Percentiles rank a stretch among this genome's conserved stretches.
phyloP scores from a whole-genome alignment of 2,329 filamentous ascomycete species.

The Ampelomyces quisqualis region DNA sequence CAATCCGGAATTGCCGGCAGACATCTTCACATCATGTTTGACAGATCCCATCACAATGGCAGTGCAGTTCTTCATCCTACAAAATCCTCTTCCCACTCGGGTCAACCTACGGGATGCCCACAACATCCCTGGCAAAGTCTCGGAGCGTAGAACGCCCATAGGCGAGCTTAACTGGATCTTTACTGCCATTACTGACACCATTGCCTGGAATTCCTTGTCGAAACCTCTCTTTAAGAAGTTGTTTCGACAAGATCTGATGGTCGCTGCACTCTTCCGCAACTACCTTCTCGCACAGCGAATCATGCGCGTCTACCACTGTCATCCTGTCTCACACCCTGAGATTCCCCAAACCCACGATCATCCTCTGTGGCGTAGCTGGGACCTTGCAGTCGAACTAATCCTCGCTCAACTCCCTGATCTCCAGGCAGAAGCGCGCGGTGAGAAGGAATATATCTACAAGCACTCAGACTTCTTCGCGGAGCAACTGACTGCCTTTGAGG shows the following conservation, averaged over 20 bases:
- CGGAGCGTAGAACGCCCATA: constrained; percentile 88
- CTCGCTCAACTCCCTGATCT: constrained; percentile 84
- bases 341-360: constrained; percentile 96
- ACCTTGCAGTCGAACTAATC: constrained; percentile 93
- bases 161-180: constrained; percentile 99
- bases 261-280: constrained; percentile 95
- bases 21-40: constrained; percentile 92
- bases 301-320: constrained; percentile 95
- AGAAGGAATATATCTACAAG: constrained; percentile 83
- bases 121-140: constrained; percentile 85
- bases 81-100: constrained; percentile 72
- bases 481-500: constrained; percentile 94
- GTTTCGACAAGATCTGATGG: constrained; percentile 96
- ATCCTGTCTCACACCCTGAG: constrained; percentile 85
- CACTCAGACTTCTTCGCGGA: constrained; percentile 97
- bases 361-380: constrained; percentile 96
- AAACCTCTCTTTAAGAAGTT: constrained; percentile 93
- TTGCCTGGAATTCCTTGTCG: constrained; percentile 94
- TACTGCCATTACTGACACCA: constrained; percentile 97
- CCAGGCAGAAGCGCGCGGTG: constrained; percentile 70
- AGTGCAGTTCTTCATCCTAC: constrained; percentile 90
- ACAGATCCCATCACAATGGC: constrained; percentile 98
- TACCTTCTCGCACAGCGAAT: constrained; percentile 92
- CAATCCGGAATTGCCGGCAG: constrained; percentile 87
- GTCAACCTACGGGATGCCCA: constrained; percentile 80